phyloP scores from a whole-genome alignment of 179 eudicot species.

The Vitellaria paradoxa region DNA sequence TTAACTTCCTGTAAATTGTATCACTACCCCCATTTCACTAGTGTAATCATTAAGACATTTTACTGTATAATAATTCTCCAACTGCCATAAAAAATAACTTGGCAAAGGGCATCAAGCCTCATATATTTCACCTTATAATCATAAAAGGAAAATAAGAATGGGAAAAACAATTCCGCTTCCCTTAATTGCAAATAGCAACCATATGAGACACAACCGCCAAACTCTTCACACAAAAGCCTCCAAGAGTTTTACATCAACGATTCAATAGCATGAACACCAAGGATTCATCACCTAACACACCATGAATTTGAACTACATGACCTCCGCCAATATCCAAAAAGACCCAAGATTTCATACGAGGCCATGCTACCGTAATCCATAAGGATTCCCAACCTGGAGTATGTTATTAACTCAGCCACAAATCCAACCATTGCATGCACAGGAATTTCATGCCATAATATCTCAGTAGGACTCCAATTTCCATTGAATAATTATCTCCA shows the following conservation, averaged over 20 bases:
- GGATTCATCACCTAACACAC: conserved; percentile 14
- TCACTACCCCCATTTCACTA: too few relatives aligned
- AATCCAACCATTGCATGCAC: not conserved
- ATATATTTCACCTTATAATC: too few relatives aligned
- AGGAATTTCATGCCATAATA: not conserved
- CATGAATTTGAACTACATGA: not conserved
- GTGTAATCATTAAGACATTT: too few relatives aligned
- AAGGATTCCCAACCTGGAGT: conserved; percentile 1
- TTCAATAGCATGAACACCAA: not conserved
- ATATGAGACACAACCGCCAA: conserved; percentile 7
- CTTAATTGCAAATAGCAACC: not conserved
- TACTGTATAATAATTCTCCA: too few relatives aligned
- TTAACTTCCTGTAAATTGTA: too few relatives aligned
- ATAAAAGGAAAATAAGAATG: too few relatives aligned
- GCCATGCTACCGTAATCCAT: not conserved
- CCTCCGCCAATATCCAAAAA: conserved; percentile 1
- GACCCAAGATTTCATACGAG: not conserved
- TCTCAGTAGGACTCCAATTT: conserved; percentile 1
- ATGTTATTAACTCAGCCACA: not conserved
- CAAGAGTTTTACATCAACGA: conserved; percentile 5
- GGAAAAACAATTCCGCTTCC: too few relatives aligned
- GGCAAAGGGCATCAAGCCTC: too few relatives aligned
- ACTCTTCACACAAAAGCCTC: conserved; percentile 9
- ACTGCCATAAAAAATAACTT: too few relatives aligned
- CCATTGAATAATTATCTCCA: not conserved